Evolutionary conservation across 2,329 filamentous ascomycete species (phyloP), one percentile per base, ranked within the genome.

Genomic region (Penicillium paneum): DNA sequence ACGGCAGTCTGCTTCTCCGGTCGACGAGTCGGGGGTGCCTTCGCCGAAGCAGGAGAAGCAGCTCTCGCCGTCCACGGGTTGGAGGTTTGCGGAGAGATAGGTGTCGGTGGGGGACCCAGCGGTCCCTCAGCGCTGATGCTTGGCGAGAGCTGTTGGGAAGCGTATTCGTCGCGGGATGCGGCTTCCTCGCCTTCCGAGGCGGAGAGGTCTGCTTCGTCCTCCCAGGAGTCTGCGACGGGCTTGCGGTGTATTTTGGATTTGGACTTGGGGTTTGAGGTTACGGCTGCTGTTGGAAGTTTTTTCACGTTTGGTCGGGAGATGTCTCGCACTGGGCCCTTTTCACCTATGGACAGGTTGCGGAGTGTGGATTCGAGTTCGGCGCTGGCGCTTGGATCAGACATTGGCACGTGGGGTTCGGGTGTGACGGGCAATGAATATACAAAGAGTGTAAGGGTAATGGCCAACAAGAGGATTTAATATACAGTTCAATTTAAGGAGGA

Each of bases 1-100:
- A 96, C 91, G 0, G 91, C 90, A 57, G 95, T 95, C 58, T 92
- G 95, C 79, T 96, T 99, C 75, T 96, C 92, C 0, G 91, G 93
- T 36, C 89, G 78, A 13, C 67, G 65, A 10, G 62, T 43, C 8
- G 64, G 56, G 13, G 57, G 47, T 32, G 24, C 59, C 48, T 52
- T 58, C 45, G 53, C 60, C 49, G 47, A 49, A 49, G 50, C 63
- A 26, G 61, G 48, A 10, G 65, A 57, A 26, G 45, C 21, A 36
- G 54, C 21, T 8, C 54, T 41, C 8, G 45, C 39, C 21, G 21
- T 48, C 65, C 63, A 65, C 2, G 61, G 56, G 10, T 65, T 50
- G 0, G 69, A 67, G 0, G 55, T 63, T 49, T 69, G 78, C 3
- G 84, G 82, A 0, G 84, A 84, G 61, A 83, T 81, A 11, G 88